These are phyloP conservation scores for Narthecium ossifragum DNA, from an alignment of 106 monocot species.

Conservation along the genomic window DNA sequence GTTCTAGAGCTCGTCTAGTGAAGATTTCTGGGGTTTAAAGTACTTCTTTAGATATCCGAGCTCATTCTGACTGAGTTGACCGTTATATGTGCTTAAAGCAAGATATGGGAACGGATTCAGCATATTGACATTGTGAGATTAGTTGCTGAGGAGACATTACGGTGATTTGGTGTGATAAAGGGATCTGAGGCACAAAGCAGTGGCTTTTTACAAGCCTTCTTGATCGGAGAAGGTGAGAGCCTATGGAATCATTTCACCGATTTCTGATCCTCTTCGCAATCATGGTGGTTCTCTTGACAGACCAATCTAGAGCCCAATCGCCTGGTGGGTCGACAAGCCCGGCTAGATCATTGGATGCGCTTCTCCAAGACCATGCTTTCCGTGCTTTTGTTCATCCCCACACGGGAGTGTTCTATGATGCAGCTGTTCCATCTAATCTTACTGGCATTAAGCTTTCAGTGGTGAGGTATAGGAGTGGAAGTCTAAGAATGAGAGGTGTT, in stretches of 20 bases:
- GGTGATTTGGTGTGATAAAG: background rate
- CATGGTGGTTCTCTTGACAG: conserved; percentile 14
- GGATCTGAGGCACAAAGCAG: background rate
- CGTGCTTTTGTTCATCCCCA: conserved; percentile 50
- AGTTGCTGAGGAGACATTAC: background rate
- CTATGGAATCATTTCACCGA: conserved; percentile 12
- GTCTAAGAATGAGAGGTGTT: conserved; percentile 54
- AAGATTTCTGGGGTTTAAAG: background rate
- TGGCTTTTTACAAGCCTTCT: background rate
- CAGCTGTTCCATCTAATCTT: conserved; percentile 40
- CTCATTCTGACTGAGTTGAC: no score
- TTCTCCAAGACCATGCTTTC: conserved; percentile 78
- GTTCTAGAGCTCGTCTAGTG: background rate
- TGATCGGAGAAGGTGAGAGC: background rate
- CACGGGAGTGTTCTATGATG: conserved; percentile 56
- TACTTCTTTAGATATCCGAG: no score
- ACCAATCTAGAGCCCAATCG: conserved; percentile 21
- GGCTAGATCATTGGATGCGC: conserved; percentile 46
- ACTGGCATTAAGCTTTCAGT: conserved; percentile 58
- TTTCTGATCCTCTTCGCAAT: conserved; percentile 16
- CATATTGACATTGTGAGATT: background rate
- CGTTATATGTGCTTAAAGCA: no score
- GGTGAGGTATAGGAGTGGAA: conserved; percentile 65
- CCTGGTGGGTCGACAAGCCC: background rate
- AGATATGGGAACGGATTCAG: background rate